Percentiles rank a stretch among this genome's conserved stretches.
Evolutionary conservation across 192 early-diverging fungal genomes (phyloP).

Genomic region (Coemansia sp.): DNA sequence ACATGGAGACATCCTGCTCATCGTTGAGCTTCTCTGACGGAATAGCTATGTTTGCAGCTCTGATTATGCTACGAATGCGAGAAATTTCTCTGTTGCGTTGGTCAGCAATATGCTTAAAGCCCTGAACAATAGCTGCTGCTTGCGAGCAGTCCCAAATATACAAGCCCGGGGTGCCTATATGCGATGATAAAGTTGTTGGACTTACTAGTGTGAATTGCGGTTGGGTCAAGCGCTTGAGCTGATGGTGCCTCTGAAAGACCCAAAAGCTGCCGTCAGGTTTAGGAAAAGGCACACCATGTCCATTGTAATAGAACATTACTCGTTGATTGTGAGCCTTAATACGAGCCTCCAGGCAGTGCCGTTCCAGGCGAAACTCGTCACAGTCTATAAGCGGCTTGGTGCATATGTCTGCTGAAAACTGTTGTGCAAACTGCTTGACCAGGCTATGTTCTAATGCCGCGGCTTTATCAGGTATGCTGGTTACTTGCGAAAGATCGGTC

Average conservation of each 20-base stretch:
- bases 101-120: conserved; percentile 82
- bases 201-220: conserved; percentile 91
- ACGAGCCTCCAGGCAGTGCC: conserved; percentile 76
- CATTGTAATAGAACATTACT: conserved; percentile 96
- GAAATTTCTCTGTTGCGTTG: conserved; percentile 71
- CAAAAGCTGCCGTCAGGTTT: conserved; percentile 92
- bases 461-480: conserved; percentile 10
- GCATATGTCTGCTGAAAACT: conserved; percentile 76
- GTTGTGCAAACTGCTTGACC: conserved; percentile 82
- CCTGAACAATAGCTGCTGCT: conserved; percentile 85
- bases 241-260: conserved; percentile 90
- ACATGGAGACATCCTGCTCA: conserved; percentile 11
- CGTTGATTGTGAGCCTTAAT: conserved; percentile 88
- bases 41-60: conserved; percentile 22
- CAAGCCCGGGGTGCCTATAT: conserved; percentile 90
- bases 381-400: conserved; percentile 87
- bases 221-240: conserved; percentile 39
- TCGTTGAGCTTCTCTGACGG: conserved; percentile 14
- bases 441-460: conserved; percentile 75
- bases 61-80: conserved; percentile 37
- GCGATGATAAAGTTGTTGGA: conserved; percentile 81
- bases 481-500: conserved; percentile 70
- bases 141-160: conserved; percentile 95
- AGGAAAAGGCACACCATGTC: conserved; percentile 96
- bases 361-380: conserved; percentile 85